Base-by-base conservation (phyloP, 2,329 filamentous ascomycete species). In the Didymosphaeria variabile region DNA sequence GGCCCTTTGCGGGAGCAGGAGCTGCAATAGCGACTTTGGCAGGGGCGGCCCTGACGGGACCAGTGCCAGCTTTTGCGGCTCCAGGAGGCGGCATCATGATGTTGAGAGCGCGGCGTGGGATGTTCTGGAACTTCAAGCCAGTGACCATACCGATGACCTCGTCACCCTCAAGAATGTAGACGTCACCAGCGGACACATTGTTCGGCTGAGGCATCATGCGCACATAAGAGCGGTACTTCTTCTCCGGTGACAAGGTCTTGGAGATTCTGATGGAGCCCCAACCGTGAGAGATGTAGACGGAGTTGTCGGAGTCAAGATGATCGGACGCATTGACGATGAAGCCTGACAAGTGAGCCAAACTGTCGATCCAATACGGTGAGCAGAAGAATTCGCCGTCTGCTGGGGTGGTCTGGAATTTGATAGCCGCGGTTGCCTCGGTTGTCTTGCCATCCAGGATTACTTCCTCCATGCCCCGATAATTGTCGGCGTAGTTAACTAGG, bases 51-150 rank as follows among this genome's bases (percentile, higher is more conserved):
- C 77, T 71, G 52, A 76, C 75, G 42, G 36, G 17, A 23, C 31
- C 38, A 32, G 36, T 12, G 34, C 12, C 23, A 21, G 55, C 46
- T 23, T 57, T 57, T 76, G 79, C 63, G 66, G 72, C 68, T 63
- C 85, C 86, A 50, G 83, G 81, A 1, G 88, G 88, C 57, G 89
- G 88, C 63, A 91, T 79, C 75, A 91, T 85, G 67, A 88, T 84
- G 80, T 90, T 89, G 62, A 91, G 81, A 26, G 89, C 82, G 68
- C 86, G 85, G 69, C 89, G 88, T 38, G 89, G 88, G 57, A 90
- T 89, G 67, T 86, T 83, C 73, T 87, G 86, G 81, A 91, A 91
- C 77, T 88, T 88, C 67, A 91, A 83, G 53, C 88, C 87, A 55
- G 83, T 84, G 59, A 87, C 84, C 62, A 87, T 78, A 59, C 85